Base-by-base conservation (phyloP, 2,329 filamentous ascomycete genomes). In the Exophiala bonariae region DNA sequence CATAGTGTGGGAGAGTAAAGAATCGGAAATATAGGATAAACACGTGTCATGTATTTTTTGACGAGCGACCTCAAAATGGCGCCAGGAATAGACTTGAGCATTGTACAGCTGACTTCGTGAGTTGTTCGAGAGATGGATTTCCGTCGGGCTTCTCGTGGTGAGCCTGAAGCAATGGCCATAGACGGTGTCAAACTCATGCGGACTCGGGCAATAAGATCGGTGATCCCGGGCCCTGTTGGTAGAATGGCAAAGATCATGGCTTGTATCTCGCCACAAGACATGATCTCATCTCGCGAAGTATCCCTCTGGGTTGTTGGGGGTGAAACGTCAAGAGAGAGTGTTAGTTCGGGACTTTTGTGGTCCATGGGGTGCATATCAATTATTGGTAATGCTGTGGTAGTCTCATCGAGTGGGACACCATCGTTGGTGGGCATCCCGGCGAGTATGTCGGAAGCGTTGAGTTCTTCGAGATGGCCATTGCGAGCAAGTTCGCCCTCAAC, bases 141-240 rank as follows among this genome's bases (percentile, higher is more conserved):
- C 30, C 55, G 41, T 17, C 51, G 53, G 8, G 49, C 40, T 30
- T 56, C 50, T 26, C 49, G 37, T 3, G 52, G 56, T 32, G 44
- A 56, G 8, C 42, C 51, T 17, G 54, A 45, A 16, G 58, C 49
- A 19, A 60, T 52, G 19, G 57, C 57, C 16, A 56, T 60, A 1
- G 62, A 65, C 6, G 63, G 63, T 3, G 62, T 65, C 39, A 66
- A 50, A 32, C 63, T 63, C 63, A 66, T 65, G 9, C 62, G 57
- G 2, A 66, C 61, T 16, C 56, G 48, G 8, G 61, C 61, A 14
- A 66, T 52, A 8, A 65, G 50, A 35, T 63, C 63, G 16, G 61
- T 63, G 8, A 64, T 56, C 4, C 60, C 61, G 2, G 57, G 51
- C 13, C 59, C 60, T 9, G 59, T 56, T 2, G 63, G 61, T 41